Evolutionary conservation across 306 rosid species (phyloP), one percentile per base, ranked within the genome.

Genomic region (Vigna angularis): DNA sequence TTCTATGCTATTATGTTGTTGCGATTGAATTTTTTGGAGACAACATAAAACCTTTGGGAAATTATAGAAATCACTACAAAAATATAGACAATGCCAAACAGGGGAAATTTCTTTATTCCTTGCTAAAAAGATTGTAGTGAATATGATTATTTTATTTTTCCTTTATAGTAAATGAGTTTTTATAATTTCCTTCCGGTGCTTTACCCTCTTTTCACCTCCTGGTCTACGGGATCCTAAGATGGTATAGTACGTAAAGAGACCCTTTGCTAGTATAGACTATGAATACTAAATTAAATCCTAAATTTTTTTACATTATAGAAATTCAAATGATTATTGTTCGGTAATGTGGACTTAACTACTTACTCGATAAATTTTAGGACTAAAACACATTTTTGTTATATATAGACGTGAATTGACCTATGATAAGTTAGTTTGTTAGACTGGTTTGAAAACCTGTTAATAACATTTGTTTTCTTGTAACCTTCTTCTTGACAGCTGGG

Each of bases 401-500:
- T 30, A 24, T 59, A 59, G 66, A 61, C 6, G 15, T 13, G 8
- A 13, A 30, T 30, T 30, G 45, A 14, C 13, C 3, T 12, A 16
- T 61, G 67, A 30, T 38, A 65, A n/a, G 17, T 64, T 36, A 34
- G 49, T 38, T 34, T 65, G 9, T 18, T 12, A 45, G 57, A 51
- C 7, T 76, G 65, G 79, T 66, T 55, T 15, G 51, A 56, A 13
- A 42, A 68, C 34, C 48, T 57, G 26, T 59, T 77, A 11, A 50
- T 69, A 24, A 26, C 58, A 62, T 73, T 49, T 53, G 10, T 52
- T 32, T 62, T 62, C 65, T 74, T 4, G 42, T 38, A n/a, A 71
- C 16, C 67, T 79, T 66, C 67, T 79, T 66, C 28, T 28, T 71
- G 78, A 79, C 93, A 96, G 99, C 81, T 93, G 99, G 99, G 97